phyloP scores from a whole-genome alignment of 1,284 basidiomycete species.

The Uromyces viciae-fabae region DNA sequence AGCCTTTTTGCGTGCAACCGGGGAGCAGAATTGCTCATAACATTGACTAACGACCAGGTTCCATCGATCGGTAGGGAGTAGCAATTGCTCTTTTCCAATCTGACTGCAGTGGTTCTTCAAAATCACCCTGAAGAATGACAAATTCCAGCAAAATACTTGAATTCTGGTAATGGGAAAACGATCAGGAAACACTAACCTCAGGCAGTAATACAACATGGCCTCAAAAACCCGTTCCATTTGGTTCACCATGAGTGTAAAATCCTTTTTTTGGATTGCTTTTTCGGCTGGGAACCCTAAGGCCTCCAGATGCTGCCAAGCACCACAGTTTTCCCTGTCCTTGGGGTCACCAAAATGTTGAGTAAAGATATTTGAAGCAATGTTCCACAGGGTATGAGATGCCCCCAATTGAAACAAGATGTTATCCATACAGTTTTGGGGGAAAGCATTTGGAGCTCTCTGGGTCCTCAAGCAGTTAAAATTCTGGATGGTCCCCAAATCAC shows the following conservation, averaged over 20 bases:
- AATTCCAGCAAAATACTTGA: not conserved
- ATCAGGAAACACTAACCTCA: not conserved
- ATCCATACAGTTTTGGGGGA: not conserved
- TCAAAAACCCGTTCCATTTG: slow-evolving; percentile 2
- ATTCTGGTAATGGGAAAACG: not conserved
- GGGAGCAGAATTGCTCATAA: not conserved
- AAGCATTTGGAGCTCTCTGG: not conserved
- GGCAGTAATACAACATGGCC: slow-evolving; percentile 1
- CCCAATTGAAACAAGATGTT: slow-evolving; percentile 6
- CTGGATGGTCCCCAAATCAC: slow-evolving; percentile 17
- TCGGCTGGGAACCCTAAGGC: not conserved
- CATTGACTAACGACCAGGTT: not conserved
- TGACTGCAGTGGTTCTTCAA: not conserved
- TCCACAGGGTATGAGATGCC: slow-evolving; percentile 15
- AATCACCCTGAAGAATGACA: not conserved
- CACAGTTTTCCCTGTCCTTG: not conserved
- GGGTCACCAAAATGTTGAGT: slow-evolving; percentile 2
- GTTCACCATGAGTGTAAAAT: not conserved
- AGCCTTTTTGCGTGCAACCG: not conserved
- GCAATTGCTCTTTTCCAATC: not conserved
- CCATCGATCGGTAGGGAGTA: not conserved
- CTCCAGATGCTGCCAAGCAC: not conserved
- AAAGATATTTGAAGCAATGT: slow-evolving; percentile 13
- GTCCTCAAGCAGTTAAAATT: not conserved
- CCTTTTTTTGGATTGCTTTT: slow-evolving; percentile 14